A percentile compares a stretch with the other conserved stretches of the same genome.
phyloP scores from a whole-genome alignment of 345 rosid species.

The Balakata baccata region DNA sequence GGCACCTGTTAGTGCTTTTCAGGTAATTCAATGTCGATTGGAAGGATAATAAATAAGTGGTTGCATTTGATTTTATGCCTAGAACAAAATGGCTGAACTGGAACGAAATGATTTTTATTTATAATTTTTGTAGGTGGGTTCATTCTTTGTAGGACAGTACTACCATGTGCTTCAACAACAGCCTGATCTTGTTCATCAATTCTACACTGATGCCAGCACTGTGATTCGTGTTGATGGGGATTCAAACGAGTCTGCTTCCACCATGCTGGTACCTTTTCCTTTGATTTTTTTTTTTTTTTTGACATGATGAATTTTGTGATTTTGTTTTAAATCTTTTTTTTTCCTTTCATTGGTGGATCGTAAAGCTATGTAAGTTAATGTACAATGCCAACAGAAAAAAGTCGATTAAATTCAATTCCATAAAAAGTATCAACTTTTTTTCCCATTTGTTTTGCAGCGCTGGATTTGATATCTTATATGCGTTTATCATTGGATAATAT shows the following conservation, averaged over 20 bases:
- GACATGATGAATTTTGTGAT: not conserved
- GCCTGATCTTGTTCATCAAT: conserved; percentile 84
- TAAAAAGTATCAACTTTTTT: too few species aligned
- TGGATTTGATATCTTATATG: too few species aligned
- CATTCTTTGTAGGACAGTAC: conserved; percentile 91
- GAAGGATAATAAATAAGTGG: not conserved
- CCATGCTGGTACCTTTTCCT: conserved; percentile 54
- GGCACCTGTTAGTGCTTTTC: conserved; percentile 52
- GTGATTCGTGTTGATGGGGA: conserved; percentile 82
- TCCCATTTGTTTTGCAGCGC: too few species aligned
- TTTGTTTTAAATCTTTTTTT: not conserved
- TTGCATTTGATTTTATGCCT: not conserved
- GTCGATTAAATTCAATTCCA: too few species aligned
- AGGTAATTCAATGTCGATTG: conserved; percentile 30
- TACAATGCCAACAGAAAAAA: too few species aligned
- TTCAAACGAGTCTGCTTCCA: conserved; percentile 54
- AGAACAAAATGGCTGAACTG: not conserved
- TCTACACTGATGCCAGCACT: conserved; percentile 66
- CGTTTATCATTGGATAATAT: too few species aligned
- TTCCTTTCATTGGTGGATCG: not conserved
- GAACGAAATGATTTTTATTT: not conserved
- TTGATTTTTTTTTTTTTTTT: not conserved
- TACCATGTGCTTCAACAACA: conserved; percentile 79
- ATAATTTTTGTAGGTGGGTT: conserved; percentile 59
- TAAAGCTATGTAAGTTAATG: too few species aligned